Conservation (phyloP, 2,329 filamentous ascomycete genomes). For the Allantophomopsis cytisporea region DNA sequence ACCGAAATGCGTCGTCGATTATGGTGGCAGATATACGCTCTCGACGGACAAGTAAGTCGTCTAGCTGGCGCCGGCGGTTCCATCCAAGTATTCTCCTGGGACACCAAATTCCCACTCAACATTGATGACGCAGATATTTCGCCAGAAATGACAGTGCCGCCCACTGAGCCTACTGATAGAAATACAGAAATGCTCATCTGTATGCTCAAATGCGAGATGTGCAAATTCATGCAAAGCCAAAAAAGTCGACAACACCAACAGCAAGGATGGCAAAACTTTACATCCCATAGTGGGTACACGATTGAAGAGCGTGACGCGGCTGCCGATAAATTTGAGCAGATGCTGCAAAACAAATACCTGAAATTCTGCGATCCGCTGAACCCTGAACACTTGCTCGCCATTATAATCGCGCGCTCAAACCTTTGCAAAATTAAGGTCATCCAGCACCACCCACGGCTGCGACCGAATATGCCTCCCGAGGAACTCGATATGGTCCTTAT, state of each 20-base stretch:
- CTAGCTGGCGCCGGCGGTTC: conserved; percentile 33
- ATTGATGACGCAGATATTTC: conserved; percentile 37
- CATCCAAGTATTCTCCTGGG: conserved; percentile 26
- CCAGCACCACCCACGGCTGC: conserved; percentile 17
- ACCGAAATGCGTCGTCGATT: conserved; percentile 44
- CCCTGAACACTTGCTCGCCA: conserved; percentile 20
- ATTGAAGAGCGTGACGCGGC: conserved; percentile 14
- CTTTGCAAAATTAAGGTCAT: conserved; percentile 18
- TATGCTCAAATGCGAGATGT: conserved; percentile 16
- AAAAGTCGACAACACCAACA: no score
- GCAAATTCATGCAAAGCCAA: background rate
- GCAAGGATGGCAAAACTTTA: background rate
- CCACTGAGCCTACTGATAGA: conserved; percentile 22
- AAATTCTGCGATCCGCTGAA: conserved; percentile 25
- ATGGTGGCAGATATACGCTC: conserved; percentile 49
- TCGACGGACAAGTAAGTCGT: conserved; percentile 41
- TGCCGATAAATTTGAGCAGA: conserved; percentile 19
- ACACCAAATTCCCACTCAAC: conserved; percentile 34
- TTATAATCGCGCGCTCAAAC: conserved; percentile 13
- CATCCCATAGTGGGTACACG: background rate
- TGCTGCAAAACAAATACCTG: conserved; percentile 23
- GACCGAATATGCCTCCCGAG: conserved; percentile 14
- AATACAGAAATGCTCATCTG: conserved; percentile 30
- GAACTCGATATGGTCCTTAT: conserved; percentile 19
- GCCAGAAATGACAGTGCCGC: conserved; percentile 25